Evolutionary conservation across 2,329 filamentous ascomycete species (phyloP).

Genomic region (Colletotrichum ledebouriae): DNA sequence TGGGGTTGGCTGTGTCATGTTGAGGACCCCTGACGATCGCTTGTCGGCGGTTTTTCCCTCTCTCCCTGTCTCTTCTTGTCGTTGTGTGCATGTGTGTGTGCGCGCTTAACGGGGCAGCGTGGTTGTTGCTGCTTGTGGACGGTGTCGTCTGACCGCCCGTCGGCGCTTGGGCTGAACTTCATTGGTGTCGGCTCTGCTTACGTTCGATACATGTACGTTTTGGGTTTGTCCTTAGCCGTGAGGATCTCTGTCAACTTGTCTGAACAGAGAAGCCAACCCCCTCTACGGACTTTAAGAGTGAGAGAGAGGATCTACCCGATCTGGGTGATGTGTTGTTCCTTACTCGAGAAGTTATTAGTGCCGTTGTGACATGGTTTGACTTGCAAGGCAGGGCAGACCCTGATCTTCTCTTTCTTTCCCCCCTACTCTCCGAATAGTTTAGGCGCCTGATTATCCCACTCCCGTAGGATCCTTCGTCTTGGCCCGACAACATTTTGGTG

Average conservation of each 20-base stretch:
- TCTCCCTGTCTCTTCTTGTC: neutral
- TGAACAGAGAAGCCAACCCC: too few relatives aligned
- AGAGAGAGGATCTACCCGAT: too few relatives aligned
- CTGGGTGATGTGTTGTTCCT: neutral
- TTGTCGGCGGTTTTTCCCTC: neutral
- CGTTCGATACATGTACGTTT: neutral
- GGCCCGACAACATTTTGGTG: slow-evolving; percentile 11
- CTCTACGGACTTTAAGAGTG: too few relatives aligned
- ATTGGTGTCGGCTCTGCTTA: neutral
- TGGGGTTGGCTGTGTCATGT: slow-evolving; percentile 30
- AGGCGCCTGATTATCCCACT: neutral
- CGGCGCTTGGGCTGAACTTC: neutral
- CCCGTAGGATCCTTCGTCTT: slow-evolving; percentile 3
- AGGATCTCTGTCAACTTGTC: too few relatives aligned
- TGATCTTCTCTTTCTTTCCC: slow-evolving; percentile 2
- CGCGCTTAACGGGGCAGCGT: too few relatives aligned
- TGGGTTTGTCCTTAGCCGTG: neutral
- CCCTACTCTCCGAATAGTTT: too few relatives aligned
- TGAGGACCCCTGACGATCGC: slow-evolving; percentile 38
- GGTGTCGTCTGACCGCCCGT: slow-evolving; percentile 18
- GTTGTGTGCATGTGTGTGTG: neutral
- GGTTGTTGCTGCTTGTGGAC: too few relatives aligned
- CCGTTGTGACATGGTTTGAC: neutral
- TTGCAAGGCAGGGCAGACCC: slow-evolving; percentile 26
- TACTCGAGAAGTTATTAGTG: neutral